Base-by-base conservation (phyloP, 352 stramenopile genomes). In the Salisapilia sapeloensis region DNA sequence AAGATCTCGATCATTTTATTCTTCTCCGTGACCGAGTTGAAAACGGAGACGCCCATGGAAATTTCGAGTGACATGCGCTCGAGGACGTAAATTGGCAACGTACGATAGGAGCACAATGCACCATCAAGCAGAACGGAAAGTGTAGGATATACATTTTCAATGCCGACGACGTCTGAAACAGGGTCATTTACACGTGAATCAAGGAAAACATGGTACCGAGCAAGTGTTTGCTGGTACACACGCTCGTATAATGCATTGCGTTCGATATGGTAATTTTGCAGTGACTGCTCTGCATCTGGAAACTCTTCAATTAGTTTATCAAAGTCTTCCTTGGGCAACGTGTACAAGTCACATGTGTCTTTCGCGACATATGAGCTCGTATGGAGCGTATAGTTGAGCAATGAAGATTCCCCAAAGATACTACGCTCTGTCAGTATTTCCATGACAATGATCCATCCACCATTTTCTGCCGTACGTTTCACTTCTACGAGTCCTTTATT, bases 251-350 rank as follows among this genome's bases (percentile, higher is more conserved):
- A 51, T 13, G 48, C 42, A 19, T 60, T 79, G 24, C 65, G 55
- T 18, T 76, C 60, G 2, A 65, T 28, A 22, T 87, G 64, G 25
- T 80, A 83, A 5, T 50, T 50, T 8, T 70, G 35, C 16, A 87
- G 24, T 8, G 63, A 63, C 12, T 54, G 44, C 25, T 87, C 67
- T 3, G 62, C 70, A 13, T 86, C 71, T 0, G 71, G 67, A 22
- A 77, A 84, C 40, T 84, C 67, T 30, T 86, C 65, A n/a, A 87
- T 61, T 1, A 87, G 46, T 6, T 54, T 42, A 33, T 84, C 69
- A 33, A 87, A 87, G 25, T 84, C 67, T 39, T 84, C 71, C 50
- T 84, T 83, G 0, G 69, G 60, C 1, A 87, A 36, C 17, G 67
- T 80, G 33, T 81, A 87, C 4, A 84, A 42, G 27, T 87, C 71